A percentile compares a stretch with the other conserved stretches of the same genome.
Conservation (phyloP, 1,284 basidiomycete genomes). For the Vanrija pseudolonga region DNA sequence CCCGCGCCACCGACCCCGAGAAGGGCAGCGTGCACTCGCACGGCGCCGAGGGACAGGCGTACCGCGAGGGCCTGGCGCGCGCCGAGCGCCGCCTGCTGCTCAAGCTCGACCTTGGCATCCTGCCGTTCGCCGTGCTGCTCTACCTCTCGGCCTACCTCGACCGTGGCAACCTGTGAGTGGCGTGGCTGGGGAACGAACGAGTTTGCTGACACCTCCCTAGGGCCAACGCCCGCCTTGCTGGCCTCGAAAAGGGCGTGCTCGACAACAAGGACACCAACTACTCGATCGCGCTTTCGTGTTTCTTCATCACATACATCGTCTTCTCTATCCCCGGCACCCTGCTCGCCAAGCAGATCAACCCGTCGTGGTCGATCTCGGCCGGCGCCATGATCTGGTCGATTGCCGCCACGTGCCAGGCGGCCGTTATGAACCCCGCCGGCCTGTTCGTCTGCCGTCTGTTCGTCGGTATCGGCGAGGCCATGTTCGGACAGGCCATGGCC, state of each 20-base stretch:
- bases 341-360: conserved; percentile 41
- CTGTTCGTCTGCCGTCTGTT: conserved; percentile 48
- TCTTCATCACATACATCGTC: conserved; percentile 49
- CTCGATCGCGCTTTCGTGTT: conserved; percentile 45
- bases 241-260: conserved; percentile 43
- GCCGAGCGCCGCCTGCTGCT: conserved; percentile 38
- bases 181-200: too few relatives aligned
- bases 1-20: conserved; percentile 24
- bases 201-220: conserved; percentile 3
- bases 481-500: conserved; percentile 47
- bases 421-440: conserved; percentile 37
- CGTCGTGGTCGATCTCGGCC: conserved; percentile 45
- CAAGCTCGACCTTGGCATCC: conserved; percentile 47
- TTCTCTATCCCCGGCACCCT: conserved; percentile 45
- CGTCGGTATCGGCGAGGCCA: conserved; percentile 47
- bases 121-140: conserved; percentile 50
- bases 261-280: conserved; percentile 42
- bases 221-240: conserved; percentile 45
- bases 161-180: conserved; percentile 40
- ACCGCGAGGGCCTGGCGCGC: conserved; percentile 23
- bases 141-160: conserved; percentile 52
- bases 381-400: conserved; percentile 50
- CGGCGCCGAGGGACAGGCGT: conserved; percentile 29
- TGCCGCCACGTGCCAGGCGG: conserved; percentile 49
- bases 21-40: conserved; percentile 34